These are phyloP conservation scores for Sarcodon sp. DNA, from an alignment of 768 basidiomycete genomes.

Conservation along the genomic window DNA sequence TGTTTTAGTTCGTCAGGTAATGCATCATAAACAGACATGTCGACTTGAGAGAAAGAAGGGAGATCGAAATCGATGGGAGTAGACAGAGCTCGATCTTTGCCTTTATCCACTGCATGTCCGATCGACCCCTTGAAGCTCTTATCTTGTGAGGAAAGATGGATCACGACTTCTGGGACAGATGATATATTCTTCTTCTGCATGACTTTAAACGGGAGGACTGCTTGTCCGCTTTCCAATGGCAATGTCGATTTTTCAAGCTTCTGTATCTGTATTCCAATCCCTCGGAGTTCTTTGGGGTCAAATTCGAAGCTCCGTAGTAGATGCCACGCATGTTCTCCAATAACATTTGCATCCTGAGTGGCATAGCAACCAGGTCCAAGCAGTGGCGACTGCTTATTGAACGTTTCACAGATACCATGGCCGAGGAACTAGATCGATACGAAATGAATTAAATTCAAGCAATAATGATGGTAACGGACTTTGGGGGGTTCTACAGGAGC, in stretches of 20 bases:
- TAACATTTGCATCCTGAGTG: conserved; percentile 58
- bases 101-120: neutral
- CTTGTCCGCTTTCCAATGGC: conserved; percentile 34
- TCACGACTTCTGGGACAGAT: neutral
- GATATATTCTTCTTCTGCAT: neutral
- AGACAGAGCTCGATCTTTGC: neutral
- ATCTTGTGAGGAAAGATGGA: conserved; percentile 21
- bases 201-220: conserved; percentile 43
- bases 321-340: conserved; percentile 69
- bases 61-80: conserved; percentile 22
- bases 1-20: conserved; percentile 56
- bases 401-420: conserved; percentile 75
- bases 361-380: conserved; percentile 47
- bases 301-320: conserved; percentile 63
- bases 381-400: conserved; percentile 61
- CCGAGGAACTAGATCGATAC: conserved; percentile 61
- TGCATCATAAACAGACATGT: conserved; percentile 55
- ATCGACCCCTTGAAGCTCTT: conserved; percentile 4
- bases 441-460: neutral
- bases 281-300: conserved; percentile 79
- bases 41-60: conserved; percentile 68
- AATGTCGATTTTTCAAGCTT: conserved; percentile 57
- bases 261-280: conserved; percentile 83
- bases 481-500: conserved; percentile 89
- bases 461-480: conserved; percentile 25